Evolutionary conservation across 2,329 filamentous ascomycete genomes (phyloP).

Genomic region (Aspergillus brunneoviolaceus): DNA sequence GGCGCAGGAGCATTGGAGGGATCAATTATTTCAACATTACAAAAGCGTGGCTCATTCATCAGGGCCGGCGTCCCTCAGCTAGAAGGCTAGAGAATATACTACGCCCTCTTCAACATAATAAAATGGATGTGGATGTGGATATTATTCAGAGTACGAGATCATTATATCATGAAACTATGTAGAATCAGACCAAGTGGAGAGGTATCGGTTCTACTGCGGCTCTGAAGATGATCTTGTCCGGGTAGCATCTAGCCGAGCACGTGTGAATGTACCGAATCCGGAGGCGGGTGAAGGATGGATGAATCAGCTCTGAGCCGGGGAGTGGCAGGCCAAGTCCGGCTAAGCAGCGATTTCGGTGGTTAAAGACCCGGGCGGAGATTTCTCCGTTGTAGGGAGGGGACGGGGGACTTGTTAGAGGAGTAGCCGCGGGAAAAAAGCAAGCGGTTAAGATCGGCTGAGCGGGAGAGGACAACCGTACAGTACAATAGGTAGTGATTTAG

Average conservation of each 20-base stretch:
- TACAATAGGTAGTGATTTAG: background rate
- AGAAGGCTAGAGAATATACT: background rate
- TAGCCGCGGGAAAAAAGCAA: slow-evolving; percentile 16
- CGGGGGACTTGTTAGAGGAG: background rate
- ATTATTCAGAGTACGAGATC: background rate
- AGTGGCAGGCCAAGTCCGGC: slow-evolving; percentile 1
- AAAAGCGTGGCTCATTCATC: slow-evolving; percentile 11
- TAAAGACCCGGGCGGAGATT: slow-evolving; percentile 9
- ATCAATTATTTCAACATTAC: slow-evolving; percentile 13
- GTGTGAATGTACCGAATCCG: background rate
- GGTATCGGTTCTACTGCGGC: background rate
- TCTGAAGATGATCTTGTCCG: background rate
- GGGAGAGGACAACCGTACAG: background rate
- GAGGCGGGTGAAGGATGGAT: background rate
- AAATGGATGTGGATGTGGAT: background rate
- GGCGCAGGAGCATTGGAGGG: background rate
- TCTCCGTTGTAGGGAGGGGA: slow-evolving; percentile 5
- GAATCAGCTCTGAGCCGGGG: slow-evolving; percentile 1
- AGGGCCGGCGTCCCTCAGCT: background rate
- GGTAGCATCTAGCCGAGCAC: background rate
- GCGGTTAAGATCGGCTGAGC: slow-evolving; percentile 11
- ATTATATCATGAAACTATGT: background rate
- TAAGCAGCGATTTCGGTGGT: slow-evolving; percentile 15
- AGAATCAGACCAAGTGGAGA: background rate
- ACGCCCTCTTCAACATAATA: slow-evolving; percentile 3